phyloP scores from a whole-genome alignment of 2,329 filamentous ascomycete genomes.

The Apiospora rasikravindrae region DNA sequence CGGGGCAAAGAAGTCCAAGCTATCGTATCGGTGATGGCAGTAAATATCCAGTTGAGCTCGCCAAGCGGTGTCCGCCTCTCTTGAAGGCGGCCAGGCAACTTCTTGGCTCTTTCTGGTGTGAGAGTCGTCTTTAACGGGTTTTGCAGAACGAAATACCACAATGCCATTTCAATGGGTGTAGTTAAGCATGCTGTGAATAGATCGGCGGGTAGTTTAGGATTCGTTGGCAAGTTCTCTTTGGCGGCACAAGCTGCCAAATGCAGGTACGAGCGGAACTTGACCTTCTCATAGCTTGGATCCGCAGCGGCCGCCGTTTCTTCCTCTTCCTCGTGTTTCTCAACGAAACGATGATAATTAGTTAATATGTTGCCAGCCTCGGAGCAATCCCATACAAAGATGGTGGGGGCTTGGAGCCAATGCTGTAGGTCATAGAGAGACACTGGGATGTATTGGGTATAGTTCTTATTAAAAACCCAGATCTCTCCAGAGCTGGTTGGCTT shows the following conservation, averaged over 20 bases:
- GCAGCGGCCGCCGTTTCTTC: conserved; percentile 76
- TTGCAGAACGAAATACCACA: conserved; percentile 95
- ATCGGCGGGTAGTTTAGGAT: conserved; percentile 90
- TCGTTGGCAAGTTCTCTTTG: conserved; percentile 92
- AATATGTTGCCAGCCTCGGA: conserved; percentile 96
- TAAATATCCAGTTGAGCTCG: conserved; percentile 99
- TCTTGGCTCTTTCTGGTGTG: conserved; percentile 81
- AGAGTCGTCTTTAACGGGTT: conserved; percentile 76
- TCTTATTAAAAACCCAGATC: conserved; percentile 99
- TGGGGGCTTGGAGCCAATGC: conserved; percentile 93
- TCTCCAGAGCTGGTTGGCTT: conserved; percentile 95
- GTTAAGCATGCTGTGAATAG: conserved; percentile 96
- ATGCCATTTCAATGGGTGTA: conserved; percentile 95
- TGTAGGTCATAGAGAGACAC: conserved; percentile 95
- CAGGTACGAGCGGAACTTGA: conserved; percentile 72
- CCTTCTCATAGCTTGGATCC: conserved; percentile 85
- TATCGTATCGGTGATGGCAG: conserved; percentile 97
- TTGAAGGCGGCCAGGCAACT: conserved; percentile 88
- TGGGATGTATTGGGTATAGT: conserved; percentile 98
- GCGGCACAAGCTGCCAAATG: conserved; percentile 90
- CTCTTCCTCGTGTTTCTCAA: conserved; percentile 92
- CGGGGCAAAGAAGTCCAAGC: conserved; percentile 95
- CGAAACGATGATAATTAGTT: conserved; percentile 90
- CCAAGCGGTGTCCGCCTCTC: conserved; percentile 92
- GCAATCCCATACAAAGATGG: conserved; percentile 97